Evolutionary conservation across 164 flowering plant genomes (phyloP).

Genomic region (Hamamelis virginiana): DNA sequence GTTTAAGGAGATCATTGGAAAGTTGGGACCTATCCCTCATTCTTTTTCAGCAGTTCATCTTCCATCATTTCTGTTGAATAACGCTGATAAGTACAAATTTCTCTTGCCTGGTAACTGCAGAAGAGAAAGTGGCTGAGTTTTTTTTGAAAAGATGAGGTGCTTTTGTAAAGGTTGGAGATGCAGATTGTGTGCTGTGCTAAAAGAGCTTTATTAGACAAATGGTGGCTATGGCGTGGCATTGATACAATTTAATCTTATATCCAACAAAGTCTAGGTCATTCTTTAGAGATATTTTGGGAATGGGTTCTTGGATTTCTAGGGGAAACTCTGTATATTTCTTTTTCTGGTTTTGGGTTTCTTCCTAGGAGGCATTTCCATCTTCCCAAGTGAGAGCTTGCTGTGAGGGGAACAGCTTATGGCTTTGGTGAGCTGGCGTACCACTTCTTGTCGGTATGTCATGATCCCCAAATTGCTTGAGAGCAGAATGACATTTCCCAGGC

Average conservation of each 20-base stretch:
- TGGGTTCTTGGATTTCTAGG: conserved; percentile 20
- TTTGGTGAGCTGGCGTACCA: conserved; percentile 16
- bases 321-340: conserved; percentile 29
- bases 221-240: conserved; percentile 17
- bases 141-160: conserved; percentile 1
- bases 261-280: conserved; percentile 29
- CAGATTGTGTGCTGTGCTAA: conserved; percentile 3
- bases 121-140: conserved; percentile 58
- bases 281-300: conserved; percentile 20
- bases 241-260: conserved; percentile 12
- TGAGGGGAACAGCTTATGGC: background rate
- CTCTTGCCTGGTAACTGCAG: conserved; percentile 84
- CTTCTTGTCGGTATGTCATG: conserved; percentile 20
- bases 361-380: conserved; percentile 17
- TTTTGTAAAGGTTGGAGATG: conserved; percentile 5
- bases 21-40: conserved; percentile 77
- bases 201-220: conserved; percentile 5
- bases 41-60: conserved; percentile 87
- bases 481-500: conserved; percentile 32
- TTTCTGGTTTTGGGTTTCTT: conserved; percentile 16
- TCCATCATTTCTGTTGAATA: conserved; percentile 62
- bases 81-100: conserved; percentile 68
- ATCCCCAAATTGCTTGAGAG: conserved; percentile 11
- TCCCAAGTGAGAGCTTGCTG: conserved; percentile 19
- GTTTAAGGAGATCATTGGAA: conserved; percentile 78